A percentile compares a stretch with the other conserved stretches of the same genome.
Evolutionary conservation across 148 eudicot genomes (phyloP).

Genomic region (Rhododendron molle): DNA sequence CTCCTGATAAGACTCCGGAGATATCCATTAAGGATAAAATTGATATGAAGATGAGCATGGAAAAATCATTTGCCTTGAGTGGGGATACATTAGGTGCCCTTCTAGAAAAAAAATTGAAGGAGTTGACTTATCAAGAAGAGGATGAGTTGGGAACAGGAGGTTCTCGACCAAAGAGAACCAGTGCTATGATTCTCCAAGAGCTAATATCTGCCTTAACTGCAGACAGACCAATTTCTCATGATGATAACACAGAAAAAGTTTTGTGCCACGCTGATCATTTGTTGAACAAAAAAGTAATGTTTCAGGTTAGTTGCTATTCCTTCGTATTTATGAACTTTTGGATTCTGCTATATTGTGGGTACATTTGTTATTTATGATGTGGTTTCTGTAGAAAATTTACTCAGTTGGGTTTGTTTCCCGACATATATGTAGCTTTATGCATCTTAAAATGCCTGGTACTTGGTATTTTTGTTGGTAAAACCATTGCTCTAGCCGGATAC

Average conservation of each 20-base stretch:
- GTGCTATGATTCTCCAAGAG: constrained; percentile 85
- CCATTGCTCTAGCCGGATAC: not conserved
- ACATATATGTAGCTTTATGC: not conserved
- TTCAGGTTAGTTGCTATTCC: constrained; percentile 23
- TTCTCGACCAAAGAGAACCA: constrained; percentile 46
- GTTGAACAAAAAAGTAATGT: constrained; percentile 4
- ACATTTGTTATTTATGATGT: not conserved
- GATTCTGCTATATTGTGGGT: not conserved
- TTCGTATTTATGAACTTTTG: not conserved
- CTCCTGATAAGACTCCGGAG: constrained; percentile 13
- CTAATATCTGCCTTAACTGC: constrained; percentile 69
- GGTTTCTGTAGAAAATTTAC: not conserved
- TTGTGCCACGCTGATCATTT: constrained; percentile 1
- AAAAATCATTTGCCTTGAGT: constrained; percentile 31
- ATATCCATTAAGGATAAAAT: constrained; percentile 16
- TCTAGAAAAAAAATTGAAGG: constrained; percentile 69
- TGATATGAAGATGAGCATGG: constrained; percentile 20
- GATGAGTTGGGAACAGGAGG: constrained; percentile 48
- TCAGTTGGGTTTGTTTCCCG: not conserved
- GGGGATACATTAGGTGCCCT: constrained; percentile 72
- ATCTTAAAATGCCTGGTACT: not conserved
- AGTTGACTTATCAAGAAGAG: constrained; percentile 62
- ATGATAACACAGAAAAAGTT: constrained; percentile 20
- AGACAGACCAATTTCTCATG: constrained; percentile 40
- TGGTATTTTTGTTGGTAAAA: not conserved